These are phyloP conservation scores for Rhizopogon hawkerae DNA, from an alignment of 1,284 basidiomycete genomes.

Conservation along the genomic window DNA sequence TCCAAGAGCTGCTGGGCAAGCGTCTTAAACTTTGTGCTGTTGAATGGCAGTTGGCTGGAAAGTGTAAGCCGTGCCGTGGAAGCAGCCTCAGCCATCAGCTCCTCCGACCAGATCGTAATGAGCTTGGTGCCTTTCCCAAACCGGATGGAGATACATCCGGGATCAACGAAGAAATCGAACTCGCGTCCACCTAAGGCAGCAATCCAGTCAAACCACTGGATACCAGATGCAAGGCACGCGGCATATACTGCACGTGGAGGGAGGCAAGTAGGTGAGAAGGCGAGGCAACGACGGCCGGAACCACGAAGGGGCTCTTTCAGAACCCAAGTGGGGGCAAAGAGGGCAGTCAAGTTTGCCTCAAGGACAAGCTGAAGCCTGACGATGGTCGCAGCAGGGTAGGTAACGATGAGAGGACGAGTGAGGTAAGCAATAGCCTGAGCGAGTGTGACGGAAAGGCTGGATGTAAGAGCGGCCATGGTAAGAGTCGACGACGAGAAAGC, in stretches of 20 bases:
- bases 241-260: conserved; percentile 64
- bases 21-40: conserved; percentile 39
- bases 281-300: conserved; percentile 64
- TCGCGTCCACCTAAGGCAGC: conserved; percentile 53
- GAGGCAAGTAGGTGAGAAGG: conserved; percentile 55
- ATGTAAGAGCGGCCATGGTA: conserved; percentile 41
- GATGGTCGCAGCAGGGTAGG: conserved; percentile 50
- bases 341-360: conserved; percentile 59
- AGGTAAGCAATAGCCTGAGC: conserved; percentile 65
- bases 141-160: conserved; percentile 63
- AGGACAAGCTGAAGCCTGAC: conserved; percentile 60
- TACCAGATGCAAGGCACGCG: conserved; percentile 55
- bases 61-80: conserved; percentile 14
- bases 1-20: conserved; percentile 64
- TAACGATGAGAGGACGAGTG: conserved; percentile 50
- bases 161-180: conserved; percentile 72
- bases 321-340: conserved; percentile 58
- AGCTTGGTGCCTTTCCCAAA: conserved; percentile 38
- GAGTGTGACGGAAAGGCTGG: conserved; percentile 55
- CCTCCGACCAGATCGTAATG: conserved; percentile 60
- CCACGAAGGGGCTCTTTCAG: conserved; percentile 54
- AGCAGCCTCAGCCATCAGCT: conserved; percentile 24
- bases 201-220: conserved; percentile 75
- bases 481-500: conserved; percentile 12
- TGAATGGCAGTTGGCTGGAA: conserved; percentile 32